These are phyloP conservation scores for Fusarium proliferatum DNA, from an alignment of 2,329 filamentous ascomycete genomes.

Conservation along the genomic window DNA sequence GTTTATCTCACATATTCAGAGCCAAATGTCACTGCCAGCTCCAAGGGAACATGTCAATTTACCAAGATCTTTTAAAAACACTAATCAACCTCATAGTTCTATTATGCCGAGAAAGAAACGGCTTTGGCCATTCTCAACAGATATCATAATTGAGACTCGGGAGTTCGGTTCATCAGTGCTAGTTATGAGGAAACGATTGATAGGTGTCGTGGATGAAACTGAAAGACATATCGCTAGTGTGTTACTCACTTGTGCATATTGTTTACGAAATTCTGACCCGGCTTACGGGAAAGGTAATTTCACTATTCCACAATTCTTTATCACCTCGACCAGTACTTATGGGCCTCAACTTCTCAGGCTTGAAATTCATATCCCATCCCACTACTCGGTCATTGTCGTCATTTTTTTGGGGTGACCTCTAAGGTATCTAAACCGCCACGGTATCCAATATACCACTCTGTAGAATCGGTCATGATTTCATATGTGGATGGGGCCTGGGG, in stretches of 20 bases:
- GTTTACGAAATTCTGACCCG: neutral
- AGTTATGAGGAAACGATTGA: slow-evolving; percentile 5
- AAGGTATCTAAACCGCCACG: neutral
- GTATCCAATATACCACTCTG: neutral
- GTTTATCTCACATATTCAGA: slow-evolving; percentile 10
- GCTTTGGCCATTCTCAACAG: neutral
- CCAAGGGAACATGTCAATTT: neutral
- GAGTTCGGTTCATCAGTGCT: neutral
- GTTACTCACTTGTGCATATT: neutral
- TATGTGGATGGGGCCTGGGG: neutral
- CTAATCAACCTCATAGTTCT: neutral
- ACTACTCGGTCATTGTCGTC: slow-evolving; percentile 2
- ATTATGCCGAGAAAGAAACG: neutral
- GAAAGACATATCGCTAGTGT: neutral
- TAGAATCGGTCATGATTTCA: neutral
- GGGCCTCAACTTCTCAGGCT: slow-evolving; percentile 13
- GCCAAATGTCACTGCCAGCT: neutral
- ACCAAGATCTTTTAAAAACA: neutral
- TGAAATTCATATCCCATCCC: neutral
- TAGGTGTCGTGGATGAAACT: neutral
- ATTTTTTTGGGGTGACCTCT: slow-evolving; percentile 4
- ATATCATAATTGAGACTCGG: neutral
- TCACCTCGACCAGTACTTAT: neutral
- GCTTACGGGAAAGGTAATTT: neutral
- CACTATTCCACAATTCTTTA: neutral